Evolutionary conservation across 177 flowering plant genomes (phyloP), one percentile per base, ranked within the genome.

Genomic region (Vitis hybrid): DNA sequence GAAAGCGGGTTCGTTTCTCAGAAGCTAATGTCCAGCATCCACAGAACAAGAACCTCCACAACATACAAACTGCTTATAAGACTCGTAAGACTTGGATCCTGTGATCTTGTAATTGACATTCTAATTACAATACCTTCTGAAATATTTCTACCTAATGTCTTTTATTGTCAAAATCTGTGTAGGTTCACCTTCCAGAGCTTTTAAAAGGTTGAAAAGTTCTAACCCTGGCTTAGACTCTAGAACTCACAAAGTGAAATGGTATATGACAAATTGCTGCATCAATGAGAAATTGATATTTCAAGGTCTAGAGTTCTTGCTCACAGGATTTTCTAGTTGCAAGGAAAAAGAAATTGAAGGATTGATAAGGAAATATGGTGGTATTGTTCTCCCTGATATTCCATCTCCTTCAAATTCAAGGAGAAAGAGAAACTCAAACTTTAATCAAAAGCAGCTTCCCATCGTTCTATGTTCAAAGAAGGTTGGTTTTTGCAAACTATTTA

Each of bases 401-500:
- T 70, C 88, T 69, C 82, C 77, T 54, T 75, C 75, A 72, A 80
- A 48, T 69, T 75, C 65, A n/a, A 79, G 78, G 72, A 62, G 79
- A 71, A 83, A 74, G 70, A 80, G 78, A 77, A 66, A 74, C 68
- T 72, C 74, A 51, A 70, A 69, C 66, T 63, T 58, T 52, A 62
- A 75, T 65, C 21, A 65, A 39, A 79, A 60, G 67, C 78, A 65
- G 62, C 86, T 76, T 70, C 97, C 98, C 52, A 52, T 94, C 62
- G 74, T 94, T 62, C 68, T 94, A 66, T 82, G 86, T 71, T 64
- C 79, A 48, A 83, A 79, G 76, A 92, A 91, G 97, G 95, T 93
- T 74, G n/a, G 81, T 80, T 30, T 56, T 10, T 52, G 30, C 49
- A 63, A 48, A 48, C 57, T 71, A 30, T n/a, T 11, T 21, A 56